Evolutionary conservation across 768 basidiomycete genomes (phyloP), one percentile per base, ranked within the genome.

Genomic region (Asterophora lycoperdoides): DNA sequence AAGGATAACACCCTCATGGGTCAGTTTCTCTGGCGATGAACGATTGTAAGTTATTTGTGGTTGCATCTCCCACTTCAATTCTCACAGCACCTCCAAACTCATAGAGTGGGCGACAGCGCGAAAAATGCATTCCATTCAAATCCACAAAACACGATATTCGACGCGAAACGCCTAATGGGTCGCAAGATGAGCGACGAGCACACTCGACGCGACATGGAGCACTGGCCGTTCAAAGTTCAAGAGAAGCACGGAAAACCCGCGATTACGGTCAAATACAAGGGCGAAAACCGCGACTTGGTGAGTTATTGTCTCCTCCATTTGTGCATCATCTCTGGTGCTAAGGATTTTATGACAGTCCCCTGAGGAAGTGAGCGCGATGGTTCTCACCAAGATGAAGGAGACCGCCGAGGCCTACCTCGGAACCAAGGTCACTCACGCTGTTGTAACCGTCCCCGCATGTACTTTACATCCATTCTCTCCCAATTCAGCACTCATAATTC

Each of bases 1-100:
- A 55, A 80, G 90, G 52, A 94, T 91, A 49, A 96, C 91, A 10
- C 93, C 92, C 4, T 93, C 92, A 33, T 89, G 89, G 60, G 92
- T 94, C 51, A 83, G 89, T 46, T 95, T 95, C 74, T 87, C 87
- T 55, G 91, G 89, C 58, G 86, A 90, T 48, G 89, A 93, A 68
- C 83, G 86, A 46, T 70, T 87, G 55, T 56, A 13, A 47, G 49
- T 42, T 7, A 7, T 28, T 10, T 18, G 9, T 8, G 8, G n/a
- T 14, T 29, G 35, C 9, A 32, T 10, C 6, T 33, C 20, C 10
- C 23, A 8, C 5, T 11, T 42, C n/a, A n/a, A 13, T 47, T 36
- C 17, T 38, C 20, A 43, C 11, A 1, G 7, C 10, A 7, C 11
- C 19, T 26, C 34, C 29, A 14, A 10, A 33, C n/a, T 18, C 8